phyloP scores from a whole-genome alignment of 2,329 filamentous ascomycete species.

The Phaeosphaeriaceae sp. region DNA sequence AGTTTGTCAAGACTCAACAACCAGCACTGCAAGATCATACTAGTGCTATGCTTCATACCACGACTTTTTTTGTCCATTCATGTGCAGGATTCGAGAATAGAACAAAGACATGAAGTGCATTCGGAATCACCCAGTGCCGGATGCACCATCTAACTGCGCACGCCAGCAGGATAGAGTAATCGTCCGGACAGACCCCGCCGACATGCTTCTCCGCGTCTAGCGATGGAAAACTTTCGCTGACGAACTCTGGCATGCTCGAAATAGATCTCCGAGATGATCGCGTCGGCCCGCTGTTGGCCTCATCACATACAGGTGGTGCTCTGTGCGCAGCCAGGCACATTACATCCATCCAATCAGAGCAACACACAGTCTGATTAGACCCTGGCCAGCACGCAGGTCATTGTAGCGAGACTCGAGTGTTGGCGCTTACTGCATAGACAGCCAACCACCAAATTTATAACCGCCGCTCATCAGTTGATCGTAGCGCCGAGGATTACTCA shows the following conservation, averaged over 20 bases:
- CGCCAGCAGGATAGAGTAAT: conserved; percentile 1
- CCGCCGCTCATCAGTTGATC: conserved; percentile 38
- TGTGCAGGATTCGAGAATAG: neutral
- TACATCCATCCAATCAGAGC: conserved; percentile 34
- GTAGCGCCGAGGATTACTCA: conserved; percentile 41
- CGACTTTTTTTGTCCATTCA: neutral
- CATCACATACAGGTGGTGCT: conserved; percentile 41
- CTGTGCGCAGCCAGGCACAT: conserved; percentile 40
- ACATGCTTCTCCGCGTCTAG: conserved; percentile 24
- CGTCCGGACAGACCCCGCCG: neutral
- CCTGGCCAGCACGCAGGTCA: conserved; percentile 26
- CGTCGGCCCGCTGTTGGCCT: conserved; percentile 39
- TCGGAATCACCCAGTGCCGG: conserved; percentile 22
- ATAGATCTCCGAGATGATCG: conserved; percentile 43
- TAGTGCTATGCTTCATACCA: neutral
- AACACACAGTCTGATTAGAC: conserved; percentile 16
- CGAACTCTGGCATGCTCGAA: conserved; percentile 29
- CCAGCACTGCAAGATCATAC: neutral
- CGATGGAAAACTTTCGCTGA: conserved; percentile 14
- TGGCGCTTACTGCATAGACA: conserved; percentile 45
- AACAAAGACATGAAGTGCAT: conserved; percentile 15
- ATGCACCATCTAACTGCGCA: conserved; percentile 6
- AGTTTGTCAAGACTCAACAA: neutral
- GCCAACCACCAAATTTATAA: conserved; percentile 47
- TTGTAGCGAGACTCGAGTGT: conserved; percentile 37